Conservation (phyloP, 2,329 filamentous ascomycete genomes). For the Penicillium sp. region DNA sequence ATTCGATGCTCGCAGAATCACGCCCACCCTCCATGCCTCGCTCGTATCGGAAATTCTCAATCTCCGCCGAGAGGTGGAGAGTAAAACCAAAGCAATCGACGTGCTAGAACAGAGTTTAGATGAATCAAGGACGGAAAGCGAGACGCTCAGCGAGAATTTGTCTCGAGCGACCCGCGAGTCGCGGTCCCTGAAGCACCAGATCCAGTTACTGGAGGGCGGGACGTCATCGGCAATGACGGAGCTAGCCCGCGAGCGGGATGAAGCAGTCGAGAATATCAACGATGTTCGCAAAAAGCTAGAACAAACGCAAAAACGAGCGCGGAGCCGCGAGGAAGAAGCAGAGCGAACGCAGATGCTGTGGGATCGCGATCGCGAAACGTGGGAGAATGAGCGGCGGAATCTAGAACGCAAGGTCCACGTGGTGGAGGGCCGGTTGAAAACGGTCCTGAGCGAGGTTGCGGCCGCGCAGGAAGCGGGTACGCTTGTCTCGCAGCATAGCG, state of each 20-base stretch:
- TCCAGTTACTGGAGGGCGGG: slow-evolving; percentile 85
- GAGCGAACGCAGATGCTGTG: slow-evolving; percentile 79
- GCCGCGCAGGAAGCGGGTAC: slow-evolving; percentile 44
- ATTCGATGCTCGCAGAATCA: slow-evolving; percentile 89
- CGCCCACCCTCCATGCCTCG: slow-evolving; percentile 91
- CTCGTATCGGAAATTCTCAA: slow-evolving; percentile 92
- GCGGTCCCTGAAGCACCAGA: slow-evolving; percentile 80
- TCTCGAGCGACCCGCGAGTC: slow-evolving; percentile 74
- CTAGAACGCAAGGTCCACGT: slow-evolving; percentile 86
- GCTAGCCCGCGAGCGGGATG: slow-evolving; percentile 82
- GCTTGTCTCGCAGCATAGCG: slow-evolving; percentile 54
- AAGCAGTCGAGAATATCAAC: slow-evolving; percentile 72
- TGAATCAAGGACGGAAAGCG: slow-evolving; percentile 73
- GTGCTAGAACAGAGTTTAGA: slow-evolving; percentile 78
- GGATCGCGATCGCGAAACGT: slow-evolving; percentile 81
- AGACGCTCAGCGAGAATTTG: slow-evolving; percentile 68
- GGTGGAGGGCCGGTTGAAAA: slow-evolving; percentile 84
- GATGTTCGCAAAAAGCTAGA: slow-evolving; percentile 83
- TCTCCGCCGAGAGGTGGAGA: slow-evolving; percentile 86
- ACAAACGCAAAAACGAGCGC: slow-evolving; percentile 74
- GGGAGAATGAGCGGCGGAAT: slow-evolving; percentile 82
- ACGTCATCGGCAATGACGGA: slow-evolving; percentile 85
- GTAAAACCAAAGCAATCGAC: slow-evolving; percentile 85
- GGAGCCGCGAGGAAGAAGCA: slow-evolving; percentile 81
- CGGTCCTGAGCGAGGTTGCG: slow-evolving; percentile 81